Conservation (phyloP, 2,329 filamentous ascomycete genomes). For the Emergomyces africanus region DNA sequence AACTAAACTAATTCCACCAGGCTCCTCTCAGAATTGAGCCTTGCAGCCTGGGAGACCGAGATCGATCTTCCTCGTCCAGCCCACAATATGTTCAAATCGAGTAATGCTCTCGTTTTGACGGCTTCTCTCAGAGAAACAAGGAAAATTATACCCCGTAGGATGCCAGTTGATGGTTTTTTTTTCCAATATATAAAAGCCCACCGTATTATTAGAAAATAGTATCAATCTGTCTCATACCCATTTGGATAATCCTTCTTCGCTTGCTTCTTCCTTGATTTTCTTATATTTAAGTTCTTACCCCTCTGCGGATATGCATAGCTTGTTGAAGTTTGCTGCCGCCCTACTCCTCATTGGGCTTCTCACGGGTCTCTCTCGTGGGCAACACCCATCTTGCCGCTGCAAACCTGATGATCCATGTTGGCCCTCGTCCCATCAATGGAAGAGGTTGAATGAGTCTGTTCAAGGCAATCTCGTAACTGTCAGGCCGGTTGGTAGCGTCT, state of each 20-base stretch:
- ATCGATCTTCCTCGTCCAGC: background rate
- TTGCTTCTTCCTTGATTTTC: background rate
- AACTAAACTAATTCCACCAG: background rate
- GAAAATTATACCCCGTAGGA: too few relatives aligned
- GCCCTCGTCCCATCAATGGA: conserved; percentile 38
- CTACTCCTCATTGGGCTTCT: background rate
- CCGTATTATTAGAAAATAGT: too few relatives aligned
- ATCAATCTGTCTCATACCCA: background rate
- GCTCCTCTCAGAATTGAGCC: background rate
- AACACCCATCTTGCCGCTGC: conserved; percentile 21
- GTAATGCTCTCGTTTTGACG: background rate
- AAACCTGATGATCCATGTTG: conserved; percentile 43
- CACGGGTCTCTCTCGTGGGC: background rate
- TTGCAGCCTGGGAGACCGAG: background rate
- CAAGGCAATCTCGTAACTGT: conserved; percentile 40
- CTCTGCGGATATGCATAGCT: background rate
- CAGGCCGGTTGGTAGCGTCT: conserved; percentile 40
- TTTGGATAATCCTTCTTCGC: background rate
- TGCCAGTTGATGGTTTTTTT: background rate
- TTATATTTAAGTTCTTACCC: background rate
- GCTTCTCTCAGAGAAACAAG: background rate
- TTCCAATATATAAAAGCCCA: background rate
- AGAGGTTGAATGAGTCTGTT: conserved; percentile 39
- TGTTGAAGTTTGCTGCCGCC: background rate
- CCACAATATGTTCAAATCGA: background rate